Base-by-base conservation (phyloP, 1,139 yeast species). In the Blastobotrys illinoisensis region DNA sequence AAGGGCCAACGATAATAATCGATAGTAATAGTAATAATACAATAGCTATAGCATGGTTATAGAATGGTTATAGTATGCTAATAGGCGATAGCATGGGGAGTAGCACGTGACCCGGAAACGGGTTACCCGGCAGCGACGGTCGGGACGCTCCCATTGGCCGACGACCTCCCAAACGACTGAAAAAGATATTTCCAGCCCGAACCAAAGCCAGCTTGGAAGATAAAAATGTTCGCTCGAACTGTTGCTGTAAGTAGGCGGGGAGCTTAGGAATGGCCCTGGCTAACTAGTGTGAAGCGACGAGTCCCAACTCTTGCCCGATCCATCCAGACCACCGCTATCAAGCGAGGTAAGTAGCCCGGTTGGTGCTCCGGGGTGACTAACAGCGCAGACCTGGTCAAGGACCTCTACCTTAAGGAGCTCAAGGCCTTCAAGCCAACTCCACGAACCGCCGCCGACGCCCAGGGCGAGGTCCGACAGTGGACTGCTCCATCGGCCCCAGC, bases 401-500 rank as follows among this genome's bases (percentile, higher is more conserved):
- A 91, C 64, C 81, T 91, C 65, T 93, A 91, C 78, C 77, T 91
- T 69, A 85, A 81, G 74, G 95, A 89, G 74, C 79, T 93, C 75
- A 88, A 85, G 78, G 83, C 83, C 58, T 89, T 86, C 83, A 88
- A 90, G 80, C 91, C 96, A 70, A 80, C 85, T 60, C 84, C 91
- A 60, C 70, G 85, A 60, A 75, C 88, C 54, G 82, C 87, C 59
- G 76, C 81, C 65, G 95, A 88, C 66, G 84, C 91, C 58, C 89
- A 84, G 69, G 83, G 84, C 60, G 81, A 86, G 62, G 95, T 90
- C 64, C 83, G 85, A 77, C 82, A 87, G 65, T 90, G 96, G 88
- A 74, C 79, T 59, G 79, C 83, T 64, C 96, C 97, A 64, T 69
- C 79, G 61, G 82, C 88, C 65, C 93, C 97, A 64, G 69, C 80